These are phyloP conservation scores for Pleurotus cornucopiae DNA, from an alignment of 768 basidiomycete genomes.

Conservation along the genomic window DNA sequence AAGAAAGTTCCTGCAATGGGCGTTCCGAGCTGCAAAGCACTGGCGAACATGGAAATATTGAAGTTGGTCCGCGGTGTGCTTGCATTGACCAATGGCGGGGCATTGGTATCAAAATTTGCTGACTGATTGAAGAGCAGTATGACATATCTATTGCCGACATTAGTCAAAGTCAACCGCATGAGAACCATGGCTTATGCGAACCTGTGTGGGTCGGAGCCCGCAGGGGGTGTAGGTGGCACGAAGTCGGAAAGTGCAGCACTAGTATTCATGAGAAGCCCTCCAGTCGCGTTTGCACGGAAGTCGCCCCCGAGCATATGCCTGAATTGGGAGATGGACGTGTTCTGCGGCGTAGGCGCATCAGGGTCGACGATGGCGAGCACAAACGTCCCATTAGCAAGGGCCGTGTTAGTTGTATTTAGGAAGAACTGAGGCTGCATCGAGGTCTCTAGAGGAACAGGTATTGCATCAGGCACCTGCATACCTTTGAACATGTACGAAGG, in stretches of 20 bases:
- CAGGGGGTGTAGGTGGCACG: slow-evolving; percentile 32
- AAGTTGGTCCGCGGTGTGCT: slow-evolving; percentile 32
- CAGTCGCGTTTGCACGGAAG: slow-evolving; percentile 24
- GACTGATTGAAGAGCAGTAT: slow-evolving; percentile 30
- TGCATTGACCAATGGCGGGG: slow-evolving; percentile 26
- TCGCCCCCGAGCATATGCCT: slow-evolving; percentile 38
- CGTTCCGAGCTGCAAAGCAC: slow-evolving; percentile 24
- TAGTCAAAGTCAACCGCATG: slow-evolving; percentile 12
- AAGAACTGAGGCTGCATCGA: slow-evolving; percentile 27
- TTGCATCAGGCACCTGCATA: neutral
- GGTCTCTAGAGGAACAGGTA: slow-evolving; percentile 23
- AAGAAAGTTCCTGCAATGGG: slow-evolving; percentile 43
- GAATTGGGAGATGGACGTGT: slow-evolving; percentile 29
- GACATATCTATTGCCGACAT: slow-evolving; percentile 24
- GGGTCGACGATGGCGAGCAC: slow-evolving; percentile 39
- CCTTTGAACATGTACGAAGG: neutral
- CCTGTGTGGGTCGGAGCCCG: slow-evolving; percentile 41
- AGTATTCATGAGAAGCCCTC: slow-evolving; percentile 26
- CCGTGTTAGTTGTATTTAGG: slow-evolving; percentile 21
- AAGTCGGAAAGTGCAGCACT: slow-evolving; percentile 37
- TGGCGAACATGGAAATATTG: slow-evolving; percentile 33
- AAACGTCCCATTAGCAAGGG: slow-evolving; percentile 23
- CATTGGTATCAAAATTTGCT: slow-evolving; percentile 24
- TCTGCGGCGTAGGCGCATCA: slow-evolving; percentile 38
- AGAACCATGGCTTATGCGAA: slow-evolving; percentile 14